Percentiles rank a stretch among this genome's conserved stretches.
Conservation (phyloP, 176 grass and related monocot species). For the Aegilops speltoides region DNA sequence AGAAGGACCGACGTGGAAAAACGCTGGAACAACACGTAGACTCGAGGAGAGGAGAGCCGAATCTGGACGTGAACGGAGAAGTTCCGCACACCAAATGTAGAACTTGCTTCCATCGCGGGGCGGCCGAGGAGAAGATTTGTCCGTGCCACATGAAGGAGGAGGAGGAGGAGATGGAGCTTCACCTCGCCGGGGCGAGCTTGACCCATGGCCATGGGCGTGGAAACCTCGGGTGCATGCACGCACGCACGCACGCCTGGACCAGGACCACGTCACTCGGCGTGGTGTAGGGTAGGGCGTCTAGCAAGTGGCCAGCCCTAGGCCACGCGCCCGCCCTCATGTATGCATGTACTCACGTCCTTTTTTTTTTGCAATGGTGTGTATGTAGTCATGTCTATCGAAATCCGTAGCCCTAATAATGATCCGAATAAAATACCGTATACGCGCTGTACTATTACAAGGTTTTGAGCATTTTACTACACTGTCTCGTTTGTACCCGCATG, state of each 20-base stretch:
- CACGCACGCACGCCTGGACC: not conserved
- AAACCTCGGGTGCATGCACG: not conserved
- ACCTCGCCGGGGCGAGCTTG: not conserved
- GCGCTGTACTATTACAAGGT: too few species aligned
- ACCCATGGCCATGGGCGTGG: not conserved
- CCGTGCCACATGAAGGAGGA: not conserved
- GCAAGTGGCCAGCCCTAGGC: not conserved
- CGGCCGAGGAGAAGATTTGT: not conserved
- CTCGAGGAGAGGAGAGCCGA: not conserved
- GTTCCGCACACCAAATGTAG: not conserved
- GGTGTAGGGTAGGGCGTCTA: not conserved
- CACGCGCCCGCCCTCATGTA: not conserved
- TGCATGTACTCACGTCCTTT: too few species aligned
- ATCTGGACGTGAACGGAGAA: not conserved
- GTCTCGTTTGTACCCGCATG: too few species aligned
- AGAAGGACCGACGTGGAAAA: not conserved
- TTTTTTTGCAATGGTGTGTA: too few species aligned
- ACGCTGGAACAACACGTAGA: not conserved
- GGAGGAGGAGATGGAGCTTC: not conserved
- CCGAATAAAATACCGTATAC: too few species aligned
- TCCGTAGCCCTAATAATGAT: not conserved
- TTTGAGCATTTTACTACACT: too few species aligned
- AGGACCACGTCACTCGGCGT: not conserved
- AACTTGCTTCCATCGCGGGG: not conserved
- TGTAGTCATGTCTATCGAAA: not conserved